phyloP scores from a whole-genome alignment of 2,329 filamentous ascomycete species.

The Fusarium sublunatum region DNA sequence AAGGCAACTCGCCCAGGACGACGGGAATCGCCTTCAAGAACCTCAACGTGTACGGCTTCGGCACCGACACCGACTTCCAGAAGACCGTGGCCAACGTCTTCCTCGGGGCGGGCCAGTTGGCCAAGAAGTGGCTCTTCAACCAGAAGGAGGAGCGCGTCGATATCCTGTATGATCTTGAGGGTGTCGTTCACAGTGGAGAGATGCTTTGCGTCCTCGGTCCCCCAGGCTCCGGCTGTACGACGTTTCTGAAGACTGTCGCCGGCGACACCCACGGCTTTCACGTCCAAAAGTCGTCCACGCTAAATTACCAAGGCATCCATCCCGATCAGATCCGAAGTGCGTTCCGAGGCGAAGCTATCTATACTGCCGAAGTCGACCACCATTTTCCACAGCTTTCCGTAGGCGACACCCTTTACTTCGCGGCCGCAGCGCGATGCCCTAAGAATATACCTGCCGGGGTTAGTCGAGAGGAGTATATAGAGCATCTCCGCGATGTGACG shows the following conservation, averaged over 20 bases:
- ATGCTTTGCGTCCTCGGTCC: slow-evolving; percentile 79
- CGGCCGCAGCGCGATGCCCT: slow-evolving; percentile 74
- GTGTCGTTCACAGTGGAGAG: slow-evolving; percentile 72
- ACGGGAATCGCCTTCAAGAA: slow-evolving; percentile 41
- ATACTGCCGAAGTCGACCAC: slow-evolving; percentile 81
- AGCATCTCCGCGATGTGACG: slow-evolving; percentile 72
- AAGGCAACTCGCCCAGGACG: slow-evolving; percentile 33
- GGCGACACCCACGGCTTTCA: slow-evolving; percentile 82
- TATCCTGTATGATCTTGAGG: slow-evolving; percentile 72
- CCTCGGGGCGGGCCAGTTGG: background rate
- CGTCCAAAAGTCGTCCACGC: slow-evolving; percentile 69
- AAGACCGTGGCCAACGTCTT: slow-evolving; percentile 40
- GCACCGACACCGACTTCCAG: slow-evolving; percentile 40
- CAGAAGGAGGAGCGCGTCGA: slow-evolving; percentile 65
- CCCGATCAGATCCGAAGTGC: slow-evolving; percentile 76
- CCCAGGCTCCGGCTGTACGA: slow-evolving; percentile 77
- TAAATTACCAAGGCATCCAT: slow-evolving; percentile 76
- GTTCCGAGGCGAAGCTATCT: slow-evolving; percentile 83
- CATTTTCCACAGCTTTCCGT: slow-evolving; percentile 80
- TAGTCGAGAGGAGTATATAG: slow-evolving; percentile 60
- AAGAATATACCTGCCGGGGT: slow-evolving; percentile 67
- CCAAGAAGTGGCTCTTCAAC: slow-evolving; percentile 56
- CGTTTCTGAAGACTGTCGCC: slow-evolving; percentile 81
- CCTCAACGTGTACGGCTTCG: slow-evolving; percentile 41
- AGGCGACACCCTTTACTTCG: slow-evolving; percentile 79